A percentile compares a stretch with the other conserved stretches of the same genome.
Conservation (phyloP, 1,284 basidiomycete genomes). For the Malassezia cuniculi region DNA sequence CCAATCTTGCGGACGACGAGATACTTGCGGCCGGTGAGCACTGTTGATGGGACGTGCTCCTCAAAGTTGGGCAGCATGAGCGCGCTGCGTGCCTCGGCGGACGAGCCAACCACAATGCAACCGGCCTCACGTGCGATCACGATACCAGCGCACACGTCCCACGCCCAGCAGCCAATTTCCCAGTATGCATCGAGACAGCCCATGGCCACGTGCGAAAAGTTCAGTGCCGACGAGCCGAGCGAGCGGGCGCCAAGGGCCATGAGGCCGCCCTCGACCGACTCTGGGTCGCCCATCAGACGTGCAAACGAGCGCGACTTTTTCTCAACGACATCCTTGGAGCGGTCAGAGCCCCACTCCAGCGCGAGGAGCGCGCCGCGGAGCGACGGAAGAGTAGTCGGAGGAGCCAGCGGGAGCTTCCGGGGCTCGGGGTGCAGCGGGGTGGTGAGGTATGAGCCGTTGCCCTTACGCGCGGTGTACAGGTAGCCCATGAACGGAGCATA, state of each 20-base stretch:
- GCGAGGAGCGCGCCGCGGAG: slow-evolving; percentile 72
- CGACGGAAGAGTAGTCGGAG: slow-evolving; percentile 58
- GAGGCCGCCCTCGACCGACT: slow-evolving; percentile 56
- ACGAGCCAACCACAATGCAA: no score
- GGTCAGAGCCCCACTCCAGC: slow-evolving; percentile 83
- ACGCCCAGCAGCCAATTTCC: slow-evolving; percentile 45
- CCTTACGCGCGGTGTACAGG: slow-evolving; percentile 68
- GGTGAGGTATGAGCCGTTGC: slow-evolving; percentile 64
- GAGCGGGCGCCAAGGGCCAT: slow-evolving; percentile 55
- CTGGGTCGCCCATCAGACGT: slow-evolving; percentile 60
- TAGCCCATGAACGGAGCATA: slow-evolving; percentile 66
- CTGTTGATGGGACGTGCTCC: slow-evolving; percentile 52
- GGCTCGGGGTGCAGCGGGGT: slow-evolving; percentile 46
- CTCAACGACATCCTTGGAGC: slow-evolving; percentile 49
- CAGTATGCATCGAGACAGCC: slow-evolving; percentile 39
- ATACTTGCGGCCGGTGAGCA: slow-evolving; percentile 74
- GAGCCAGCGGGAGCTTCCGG: slow-evolving; percentile 53
- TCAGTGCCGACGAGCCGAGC: slow-evolving; percentile 36
- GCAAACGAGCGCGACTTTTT: slow-evolving; percentile 62
- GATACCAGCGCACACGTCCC: slow-evolving; percentile 59
- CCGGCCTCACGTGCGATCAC: slow-evolving; percentile 85
- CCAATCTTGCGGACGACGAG: slow-evolving; percentile 54
- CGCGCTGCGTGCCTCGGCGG: no score
- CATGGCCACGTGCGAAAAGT: slow-evolving; percentile 31
- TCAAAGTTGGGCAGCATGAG: slow-evolving; percentile 52